Conservation (phyloP, 2,329 filamentous ascomycete species). For the Mollisia scopiformis region DNA sequence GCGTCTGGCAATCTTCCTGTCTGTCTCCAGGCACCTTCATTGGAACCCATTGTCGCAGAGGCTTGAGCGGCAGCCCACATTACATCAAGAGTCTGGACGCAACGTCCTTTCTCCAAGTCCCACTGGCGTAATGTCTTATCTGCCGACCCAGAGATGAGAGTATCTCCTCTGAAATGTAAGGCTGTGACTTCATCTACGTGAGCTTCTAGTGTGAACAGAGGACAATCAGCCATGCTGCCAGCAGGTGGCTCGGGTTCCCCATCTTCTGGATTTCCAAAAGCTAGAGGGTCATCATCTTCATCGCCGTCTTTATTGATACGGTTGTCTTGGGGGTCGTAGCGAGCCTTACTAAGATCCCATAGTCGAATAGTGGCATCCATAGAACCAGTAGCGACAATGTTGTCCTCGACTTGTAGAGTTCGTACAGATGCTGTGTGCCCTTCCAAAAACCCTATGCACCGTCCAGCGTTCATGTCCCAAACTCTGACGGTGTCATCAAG, state of each 20-base stretch:
- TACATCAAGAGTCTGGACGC: slow-evolving; percentile 95
- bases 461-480: slow-evolving; percentile 93
- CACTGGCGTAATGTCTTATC: slow-evolving; percentile 98
- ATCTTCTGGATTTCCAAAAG: slow-evolving; percentile 73
- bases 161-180: slow-evolving; percentile 85
- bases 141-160: slow-evolving; percentile 90
- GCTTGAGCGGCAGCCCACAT: slow-evolving; percentile 97
- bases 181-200: slow-evolving; percentile 96
- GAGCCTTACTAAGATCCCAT: slow-evolving; percentile 91
- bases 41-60: slow-evolving; percentile 66
- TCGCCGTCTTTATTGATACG: slow-evolving; percentile 58
- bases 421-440: slow-evolving; percentile 94
- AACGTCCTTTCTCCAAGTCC: slow-evolving; percentile 96
- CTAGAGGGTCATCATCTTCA: slow-evolving; percentile 68
- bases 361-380: slow-evolving; percentile 92
- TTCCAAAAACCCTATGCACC: slow-evolving; percentile 89
- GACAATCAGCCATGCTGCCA: slow-evolving; percentile 86
- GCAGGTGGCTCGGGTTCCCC: slow-evolving; percentile 69
- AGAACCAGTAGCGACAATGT: slow-evolving; percentile 90
- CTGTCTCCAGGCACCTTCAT: slow-evolving; percentile 70
- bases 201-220: slow-evolving; percentile 83
- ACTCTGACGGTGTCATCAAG: slow-evolving; percentile 93
- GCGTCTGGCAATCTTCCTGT: slow-evolving; percentile 66
- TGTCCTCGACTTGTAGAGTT: slow-evolving; percentile 91
- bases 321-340: slow-evolving; percentile 69